Conservation (phyloP, 345 rosid species). For the Populus euphratica region DNA sequence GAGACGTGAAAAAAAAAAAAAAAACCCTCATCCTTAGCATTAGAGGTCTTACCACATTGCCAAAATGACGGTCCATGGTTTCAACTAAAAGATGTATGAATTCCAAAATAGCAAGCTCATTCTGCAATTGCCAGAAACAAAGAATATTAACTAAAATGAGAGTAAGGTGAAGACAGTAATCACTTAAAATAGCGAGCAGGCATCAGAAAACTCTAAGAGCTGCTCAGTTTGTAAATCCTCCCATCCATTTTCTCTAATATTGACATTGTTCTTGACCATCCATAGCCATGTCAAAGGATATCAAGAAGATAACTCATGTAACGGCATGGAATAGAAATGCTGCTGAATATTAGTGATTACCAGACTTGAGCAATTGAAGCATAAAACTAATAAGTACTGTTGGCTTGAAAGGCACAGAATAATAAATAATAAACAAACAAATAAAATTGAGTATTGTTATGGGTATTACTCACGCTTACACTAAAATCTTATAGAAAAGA, state of each 20-base stretch:
- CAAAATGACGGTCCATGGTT: constrained; percentile 97
- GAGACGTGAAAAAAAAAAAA: neutral
- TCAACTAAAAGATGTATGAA: constrained; percentile 93
- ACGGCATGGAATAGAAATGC: neutral
- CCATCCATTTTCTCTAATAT: neutral
- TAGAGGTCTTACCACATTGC: constrained; percentile 71
- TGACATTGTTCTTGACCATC: neutral
- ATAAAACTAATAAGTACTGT: neutral
- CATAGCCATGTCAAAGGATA: neutral
- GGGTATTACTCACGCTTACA: neutral
- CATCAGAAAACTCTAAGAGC: neutral
- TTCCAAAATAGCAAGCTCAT: constrained; percentile 90
- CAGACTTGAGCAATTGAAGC: neutral
- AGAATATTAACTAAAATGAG: neutral
- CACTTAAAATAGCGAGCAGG: neutral
- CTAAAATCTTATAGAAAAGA: neutral
- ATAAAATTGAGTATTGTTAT: neutral
- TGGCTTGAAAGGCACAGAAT: neutral
- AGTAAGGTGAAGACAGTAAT: neutral
- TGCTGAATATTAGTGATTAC: neutral
- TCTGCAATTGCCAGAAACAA: constrained; percentile 34
- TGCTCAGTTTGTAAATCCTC: neutral
- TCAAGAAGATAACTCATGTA: neutral
- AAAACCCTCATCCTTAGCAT: neutral
- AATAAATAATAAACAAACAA: neutral